phyloP scores from a whole-genome alignment of 2,329 filamentous ascomycete species.

The Tolypocladium cylindrosporum region DNA sequence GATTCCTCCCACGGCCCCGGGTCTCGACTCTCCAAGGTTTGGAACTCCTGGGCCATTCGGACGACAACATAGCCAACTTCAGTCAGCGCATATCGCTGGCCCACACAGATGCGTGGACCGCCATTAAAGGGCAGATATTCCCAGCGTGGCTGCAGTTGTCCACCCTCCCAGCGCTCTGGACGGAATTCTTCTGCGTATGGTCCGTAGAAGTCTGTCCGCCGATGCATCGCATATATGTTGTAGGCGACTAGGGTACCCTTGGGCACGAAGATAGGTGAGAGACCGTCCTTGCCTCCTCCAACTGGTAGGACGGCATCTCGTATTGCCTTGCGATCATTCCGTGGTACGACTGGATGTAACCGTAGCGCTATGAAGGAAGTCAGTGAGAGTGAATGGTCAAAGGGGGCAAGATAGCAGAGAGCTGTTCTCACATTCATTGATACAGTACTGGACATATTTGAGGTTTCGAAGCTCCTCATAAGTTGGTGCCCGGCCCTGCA shows the following conservation, averaged over 20 bases:
- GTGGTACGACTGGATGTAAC: constrained; percentile 35
- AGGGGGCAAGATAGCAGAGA: background rate
- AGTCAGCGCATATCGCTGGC: constrained; percentile 13
- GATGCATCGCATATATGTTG: constrained; percentile 29
- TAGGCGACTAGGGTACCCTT: constrained; percentile 33
- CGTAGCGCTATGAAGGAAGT: constrained; percentile 24
- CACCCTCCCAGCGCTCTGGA: constrained; percentile 28
- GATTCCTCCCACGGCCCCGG: constrained; percentile 9
- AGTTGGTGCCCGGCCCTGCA: constrained; percentile 9
- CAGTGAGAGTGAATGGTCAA: background rate
- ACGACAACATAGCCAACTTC: constrained; percentile 14
- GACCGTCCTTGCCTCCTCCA: constrained; percentile 37
- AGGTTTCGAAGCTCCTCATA: constrained; percentile 11
- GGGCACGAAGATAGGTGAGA: constrained; percentile 33
- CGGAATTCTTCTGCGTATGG: constrained; percentile 27
- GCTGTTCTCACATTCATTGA: constrained; percentile 11
- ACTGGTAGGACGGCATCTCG: constrained; percentile 37
- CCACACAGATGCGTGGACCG: constrained; percentile 31
- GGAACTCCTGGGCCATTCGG: constrained; percentile 13
- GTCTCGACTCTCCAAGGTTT: constrained; percentile 8
- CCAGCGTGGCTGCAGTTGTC: constrained; percentile 26
- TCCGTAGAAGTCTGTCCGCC: constrained; percentile 26
- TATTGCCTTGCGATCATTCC: constrained; percentile 34
- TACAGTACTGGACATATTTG: constrained; percentile 10
- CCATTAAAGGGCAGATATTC: constrained; percentile 36